Evolutionary conservation across 345 rosid species (phyloP).

Genomic region (Bretschneidera sinensis): DNA sequence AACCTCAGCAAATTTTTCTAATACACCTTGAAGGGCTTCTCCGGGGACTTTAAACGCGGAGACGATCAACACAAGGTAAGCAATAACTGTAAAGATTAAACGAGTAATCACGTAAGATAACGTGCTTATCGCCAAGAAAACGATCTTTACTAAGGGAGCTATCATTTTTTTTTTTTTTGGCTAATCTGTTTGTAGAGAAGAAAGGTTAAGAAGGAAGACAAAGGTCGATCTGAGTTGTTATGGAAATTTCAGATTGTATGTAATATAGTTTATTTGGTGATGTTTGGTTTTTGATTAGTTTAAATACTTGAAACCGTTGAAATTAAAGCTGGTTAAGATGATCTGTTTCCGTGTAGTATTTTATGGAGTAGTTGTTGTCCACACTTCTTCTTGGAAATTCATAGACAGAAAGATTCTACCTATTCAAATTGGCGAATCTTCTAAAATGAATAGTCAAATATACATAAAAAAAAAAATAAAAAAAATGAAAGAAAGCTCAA

Average conservation of each 20-base stretch:
- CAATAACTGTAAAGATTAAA: constrained; percentile 19
- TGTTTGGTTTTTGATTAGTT: constrained; percentile 5
- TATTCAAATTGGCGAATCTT: no score
- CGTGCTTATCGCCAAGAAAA: constrained; percentile 21
- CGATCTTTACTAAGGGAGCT: constrained; percentile 19
- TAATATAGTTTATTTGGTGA: no score
- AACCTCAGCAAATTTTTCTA: constrained; percentile 25
- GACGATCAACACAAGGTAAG: constrained; percentile 24
- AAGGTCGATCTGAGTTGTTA: no score
- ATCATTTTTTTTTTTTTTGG: constrained; percentile 14
- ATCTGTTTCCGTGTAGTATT: background rate
- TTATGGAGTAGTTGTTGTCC: constrained; percentile 13
- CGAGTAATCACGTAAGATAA: constrained; percentile 21
- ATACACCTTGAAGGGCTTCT: constrained; percentile 24
- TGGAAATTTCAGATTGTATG: background rate
- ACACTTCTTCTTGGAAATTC: constrained; percentile 12
- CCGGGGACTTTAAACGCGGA: constrained; percentile 32
- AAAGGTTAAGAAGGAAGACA: no score
- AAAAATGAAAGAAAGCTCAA: no score
- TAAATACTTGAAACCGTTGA: background rate
- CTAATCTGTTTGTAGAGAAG: no score
- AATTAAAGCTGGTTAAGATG: background rate
- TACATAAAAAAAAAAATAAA: no score
- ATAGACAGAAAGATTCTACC: no score
- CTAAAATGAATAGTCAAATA: no score